Base-by-base conservation (phyloP, 202 grass and related monocot genomes). In the Digitaria exilis region DNA sequence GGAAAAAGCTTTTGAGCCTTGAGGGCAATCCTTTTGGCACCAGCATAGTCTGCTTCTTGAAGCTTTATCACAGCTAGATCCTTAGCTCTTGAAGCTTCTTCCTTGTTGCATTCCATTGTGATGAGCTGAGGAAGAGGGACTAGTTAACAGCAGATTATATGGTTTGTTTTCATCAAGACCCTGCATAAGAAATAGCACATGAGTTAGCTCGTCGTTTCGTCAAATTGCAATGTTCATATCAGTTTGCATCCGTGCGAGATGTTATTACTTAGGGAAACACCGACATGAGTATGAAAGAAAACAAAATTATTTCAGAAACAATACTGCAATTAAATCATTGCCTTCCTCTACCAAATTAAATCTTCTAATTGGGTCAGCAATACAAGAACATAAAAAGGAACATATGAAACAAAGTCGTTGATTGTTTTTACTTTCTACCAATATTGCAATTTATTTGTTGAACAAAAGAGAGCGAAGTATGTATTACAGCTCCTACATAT, bases 91-190 rank as follows among this genome's bases (percentile, higher is more conserved):
- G 84, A 54, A 41, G 92, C 92, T 77, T 94, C 92, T 89, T 92
- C 92, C 70, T 88, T 94, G 87, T 94, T 94, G 81, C 92, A 94
- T 55, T 94, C 92, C 92, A 94, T 94, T 69, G 34, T 81, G 51
- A 75, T 69, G 29, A 81, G 22, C 60, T n/a, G 4, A 41, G 50
- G 37, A 86, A 59, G 37, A 57, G 70, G 21, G 64, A 49, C 54
- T 22, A 52, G 24, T 14, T 60, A 75, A 35, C 32, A 42, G 29
- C 62, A 66, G 68, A 75, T 31, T 41, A 9, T 68, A 68, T 80
- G 21, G 17, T 60, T 60, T 75, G 16, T 42, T 50, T 68, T 51
- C 78, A 49, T 75, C 61, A 76, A 73, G 24, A n/a, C 60, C 70
- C 84, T 87, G 51, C 71, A 67, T 37, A 50, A 85, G 28, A 14